Evolutionary conservation across 2,329 filamentous ascomycete genomes (phyloP).

Genomic region (Colletotrichum viniferum): DNA sequence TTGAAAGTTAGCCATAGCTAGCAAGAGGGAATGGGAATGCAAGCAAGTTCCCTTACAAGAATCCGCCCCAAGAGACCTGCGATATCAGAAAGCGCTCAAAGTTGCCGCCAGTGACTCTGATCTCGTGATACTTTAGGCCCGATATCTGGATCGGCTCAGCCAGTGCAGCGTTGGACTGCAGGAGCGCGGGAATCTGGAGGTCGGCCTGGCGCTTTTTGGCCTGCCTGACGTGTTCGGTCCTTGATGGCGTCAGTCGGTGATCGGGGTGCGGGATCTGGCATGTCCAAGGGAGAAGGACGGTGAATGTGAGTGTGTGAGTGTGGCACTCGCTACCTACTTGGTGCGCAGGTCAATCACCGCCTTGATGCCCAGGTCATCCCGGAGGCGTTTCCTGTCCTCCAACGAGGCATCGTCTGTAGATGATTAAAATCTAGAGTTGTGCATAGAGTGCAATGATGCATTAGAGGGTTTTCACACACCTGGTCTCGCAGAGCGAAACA

Average conservation of each 20-base stretch:
- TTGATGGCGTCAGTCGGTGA: constrained; percentile 32
- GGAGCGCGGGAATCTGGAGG: constrained; percentile 44
- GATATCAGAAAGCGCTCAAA: constrained; percentile 73
- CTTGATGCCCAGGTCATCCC: constrained; percentile 65
- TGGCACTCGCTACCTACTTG: constrained; percentile 51
- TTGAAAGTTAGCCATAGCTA: not conserved
- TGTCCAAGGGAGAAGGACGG: not conserved
- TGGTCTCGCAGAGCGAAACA: constrained; percentile 72
- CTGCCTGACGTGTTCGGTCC: constrained; percentile 75
- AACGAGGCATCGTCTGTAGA: constrained; percentile 71
- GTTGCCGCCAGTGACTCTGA: constrained; percentile 75
- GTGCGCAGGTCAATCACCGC: constrained; percentile 83
- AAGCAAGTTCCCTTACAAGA: constrained; percentile 51
- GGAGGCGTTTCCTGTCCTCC: constrained; percentile 65
- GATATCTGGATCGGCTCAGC: constrained; percentile 66
- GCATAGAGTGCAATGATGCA: not conserved
- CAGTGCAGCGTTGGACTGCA: constrained; percentile 54
- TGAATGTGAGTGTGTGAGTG: not conserved
- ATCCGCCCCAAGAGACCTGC: constrained; percentile 70
- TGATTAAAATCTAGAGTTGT: not conserved
- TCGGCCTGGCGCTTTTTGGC: constrained; percentile 62
- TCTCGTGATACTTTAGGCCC: constrained; percentile 65
- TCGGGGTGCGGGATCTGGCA: constrained; percentile 1
- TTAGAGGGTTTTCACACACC: constrained; percentile 36
- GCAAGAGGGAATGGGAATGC: not conserved